Evolutionary conservation across 805 yeast genomes (phyloP).

Genomic region (Wickerhamomyces queroliae): DNA sequence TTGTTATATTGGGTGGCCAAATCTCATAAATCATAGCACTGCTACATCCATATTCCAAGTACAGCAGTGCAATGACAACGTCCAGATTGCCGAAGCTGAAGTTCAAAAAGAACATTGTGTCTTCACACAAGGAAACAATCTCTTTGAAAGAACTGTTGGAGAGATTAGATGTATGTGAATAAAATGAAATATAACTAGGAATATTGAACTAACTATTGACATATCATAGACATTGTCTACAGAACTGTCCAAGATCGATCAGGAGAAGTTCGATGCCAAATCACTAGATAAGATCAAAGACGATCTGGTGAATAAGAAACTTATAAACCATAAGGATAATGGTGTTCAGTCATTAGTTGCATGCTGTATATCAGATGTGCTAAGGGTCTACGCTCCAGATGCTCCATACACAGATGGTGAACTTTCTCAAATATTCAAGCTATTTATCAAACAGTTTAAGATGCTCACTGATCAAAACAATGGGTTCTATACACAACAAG

Average conservation of each 20-base stretch:
- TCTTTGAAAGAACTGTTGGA: conserved; percentile 54
- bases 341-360: conserved; percentile 70
- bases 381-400: conserved; percentile 80
- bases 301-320: conserved; percentile 52
- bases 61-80: conserved; percentile 10
- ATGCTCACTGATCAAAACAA: conserved; percentile 48
- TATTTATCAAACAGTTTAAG: conserved; percentile 59
- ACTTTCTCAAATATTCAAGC: conserved; percentile 57
- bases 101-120: conserved; percentile 43
- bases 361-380: conserved; percentile 69
- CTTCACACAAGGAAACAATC: conserved; percentile 52
- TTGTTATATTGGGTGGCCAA: too few species aligned
- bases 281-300: conserved; percentile 40
- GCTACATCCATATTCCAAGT: too few species aligned
- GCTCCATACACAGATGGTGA: conserved; percentile 75
- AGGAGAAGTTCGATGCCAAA: conserved; percentile 45
- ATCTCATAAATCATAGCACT: too few species aligned
- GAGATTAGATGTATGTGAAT: conserved; percentile 39
- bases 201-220: conserved; percentile 6
- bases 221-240: conserved; percentile 40
- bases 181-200: not conserved
- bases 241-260: conserved; percentile 59
- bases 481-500: conserved; percentile 57
- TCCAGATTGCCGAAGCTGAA: conserved; percentile 20
- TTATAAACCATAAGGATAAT: conserved; percentile 51